Evolutionary conservation across 495 filamentous ascomycete genomes (phyloP).

Genomic region (Aspergillus steynii): DNA sequence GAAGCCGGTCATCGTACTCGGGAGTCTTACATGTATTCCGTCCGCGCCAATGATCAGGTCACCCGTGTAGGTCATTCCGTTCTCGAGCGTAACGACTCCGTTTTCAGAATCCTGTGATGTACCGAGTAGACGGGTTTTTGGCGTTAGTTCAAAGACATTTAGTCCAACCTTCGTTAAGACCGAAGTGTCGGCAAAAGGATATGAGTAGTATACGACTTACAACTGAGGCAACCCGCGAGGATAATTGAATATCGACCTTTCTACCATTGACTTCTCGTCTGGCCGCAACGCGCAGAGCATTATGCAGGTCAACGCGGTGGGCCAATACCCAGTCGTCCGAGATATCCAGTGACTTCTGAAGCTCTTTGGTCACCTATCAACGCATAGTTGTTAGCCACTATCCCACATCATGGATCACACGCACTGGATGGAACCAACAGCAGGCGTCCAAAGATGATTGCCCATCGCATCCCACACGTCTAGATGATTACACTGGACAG

Average conservation of each 20-base stretch:
- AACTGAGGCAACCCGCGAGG: conserved; percentile 26
- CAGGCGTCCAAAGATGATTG: conserved; percentile 4
- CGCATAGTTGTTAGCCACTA: neutral
- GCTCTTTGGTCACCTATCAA: conserved; percentile 20
- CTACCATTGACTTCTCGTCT: conserved; percentile 25
- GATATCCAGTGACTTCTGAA: conserved; percentile 13
- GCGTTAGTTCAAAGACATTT: too few species aligned
- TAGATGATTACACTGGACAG: conserved; percentile 15
- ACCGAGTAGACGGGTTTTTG: too few species aligned
- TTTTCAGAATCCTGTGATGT: conserved; percentile 33
- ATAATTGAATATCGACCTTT: conserved; percentile 36
- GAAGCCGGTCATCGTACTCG: neutral
- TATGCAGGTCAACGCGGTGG: conserved; percentile 55
- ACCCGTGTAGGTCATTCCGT: conserved; percentile 25
- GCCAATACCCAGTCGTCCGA: conserved; percentile 30
- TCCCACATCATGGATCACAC: neutral
- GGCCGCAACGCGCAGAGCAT: conserved; percentile 39
- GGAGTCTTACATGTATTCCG: conserved; percentile 41
- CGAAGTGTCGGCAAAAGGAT: too few species aligned
- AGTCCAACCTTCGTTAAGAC: too few species aligned
- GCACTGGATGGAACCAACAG: conserved; percentile 13
- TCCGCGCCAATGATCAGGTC: conserved; percentile 54
- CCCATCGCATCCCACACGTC: conserved; percentile 18
- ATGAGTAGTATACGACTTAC: conserved; percentile 9
- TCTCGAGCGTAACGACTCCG: conserved; percentile 35